Conservation (phyloP, 768 basidiomycete species). For the Tulasnella calospora region DNA sequence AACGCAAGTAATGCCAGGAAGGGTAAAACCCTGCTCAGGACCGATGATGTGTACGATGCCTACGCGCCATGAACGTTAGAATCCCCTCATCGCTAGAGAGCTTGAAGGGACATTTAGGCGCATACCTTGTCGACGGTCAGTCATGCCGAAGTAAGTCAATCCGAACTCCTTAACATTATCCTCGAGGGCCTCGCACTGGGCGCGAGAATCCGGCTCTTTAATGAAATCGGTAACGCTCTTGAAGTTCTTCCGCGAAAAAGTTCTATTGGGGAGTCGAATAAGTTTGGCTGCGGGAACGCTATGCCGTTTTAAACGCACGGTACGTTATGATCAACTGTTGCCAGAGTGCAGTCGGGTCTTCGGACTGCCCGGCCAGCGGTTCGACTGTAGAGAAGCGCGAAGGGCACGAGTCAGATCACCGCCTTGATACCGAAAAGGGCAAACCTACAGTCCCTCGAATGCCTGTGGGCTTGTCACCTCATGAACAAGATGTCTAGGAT, state of each 20-base stretch:
- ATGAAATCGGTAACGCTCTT: constrained; percentile 68
- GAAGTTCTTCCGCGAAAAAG: constrained; percentile 68
- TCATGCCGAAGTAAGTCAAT: constrained; percentile 86
- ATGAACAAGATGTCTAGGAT: constrained; percentile 59
- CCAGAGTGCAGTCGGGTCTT: constrained; percentile 82
- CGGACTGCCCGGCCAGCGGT: constrained; percentile 73
- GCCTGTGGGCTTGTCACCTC: constrained; percentile 95
- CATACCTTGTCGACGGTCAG: constrained; percentile 78
- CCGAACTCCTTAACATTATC: constrained; percentile 90
- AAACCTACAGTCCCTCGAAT: constrained; percentile 64
- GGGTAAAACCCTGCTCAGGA: constrained; percentile 89
- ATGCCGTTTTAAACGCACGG: constrained; percentile 50
- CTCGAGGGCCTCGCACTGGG: constrained; percentile 77
- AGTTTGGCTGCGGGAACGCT: neutral
- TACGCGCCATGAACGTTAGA: constrained; percentile 32
- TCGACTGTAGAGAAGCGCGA: constrained; percentile 34
- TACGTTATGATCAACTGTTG: constrained; percentile 83
- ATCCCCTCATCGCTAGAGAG: neutral
- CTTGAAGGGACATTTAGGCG: neutral
- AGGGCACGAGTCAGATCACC: neutral
- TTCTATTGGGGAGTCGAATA: constrained; percentile 41
- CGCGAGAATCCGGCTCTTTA: constrained; percentile 76
- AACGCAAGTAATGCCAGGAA: constrained; percentile 75
- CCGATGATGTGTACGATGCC: constrained; percentile 87
- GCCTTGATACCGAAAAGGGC: neutral